Evolutionary conservation across 2,329 filamentous ascomycete species (phyloP).

Genomic region (Pseudogymnoascus sp.): DNA sequence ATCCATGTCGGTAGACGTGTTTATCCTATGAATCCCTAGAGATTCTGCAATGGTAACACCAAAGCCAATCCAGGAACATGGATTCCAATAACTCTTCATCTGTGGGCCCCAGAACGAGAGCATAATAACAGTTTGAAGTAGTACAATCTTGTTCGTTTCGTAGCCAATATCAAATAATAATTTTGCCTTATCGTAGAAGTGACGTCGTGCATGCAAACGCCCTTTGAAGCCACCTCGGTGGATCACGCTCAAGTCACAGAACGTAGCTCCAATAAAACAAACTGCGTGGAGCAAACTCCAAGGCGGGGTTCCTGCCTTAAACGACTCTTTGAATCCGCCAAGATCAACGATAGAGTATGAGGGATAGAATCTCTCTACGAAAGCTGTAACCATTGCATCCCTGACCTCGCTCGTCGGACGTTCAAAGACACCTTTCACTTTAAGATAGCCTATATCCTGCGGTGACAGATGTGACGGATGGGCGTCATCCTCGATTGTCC

Average conservation of each 20-base stretch:
- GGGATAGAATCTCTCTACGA: slow-evolving; percentile 12
- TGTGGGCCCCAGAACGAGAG: slow-evolving; percentile 13
- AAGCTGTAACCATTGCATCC: slow-evolving; percentile 10
- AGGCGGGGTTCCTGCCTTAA: slow-evolving; percentile 11
- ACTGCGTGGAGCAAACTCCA: slow-evolving; percentile 13
- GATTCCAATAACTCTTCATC: slow-evolving; percentile 11
- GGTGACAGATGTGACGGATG: slow-evolving; percentile 12
- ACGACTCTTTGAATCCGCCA: slow-evolving; percentile 8
- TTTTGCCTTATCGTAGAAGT: slow-evolving; percentile 14
- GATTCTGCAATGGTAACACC: slow-evolving; percentile 14
- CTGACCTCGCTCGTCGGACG: slow-evolving; percentile 6
- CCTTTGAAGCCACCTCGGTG: slow-evolving; percentile 14
- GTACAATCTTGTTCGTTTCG: slow-evolving; percentile 13
- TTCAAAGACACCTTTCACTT: slow-evolving; percentile 13
- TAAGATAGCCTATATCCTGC: slow-evolving; percentile 12
- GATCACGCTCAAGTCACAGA: slow-evolving; percentile 13
- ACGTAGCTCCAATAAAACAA: slow-evolving; percentile 13
- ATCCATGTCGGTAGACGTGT: slow-evolving; percentile 11
- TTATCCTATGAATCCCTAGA: slow-evolving; percentile 11
- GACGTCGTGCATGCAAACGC: slow-evolving; percentile 12
- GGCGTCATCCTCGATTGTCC: slow-evolving; percentile 5
- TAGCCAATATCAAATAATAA: slow-evolving; percentile 13
- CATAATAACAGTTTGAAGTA: slow-evolving; percentile 13
- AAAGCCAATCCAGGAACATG: slow-evolving; percentile 10
- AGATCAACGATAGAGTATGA: slow-evolving; percentile 13